These are phyloP conservation scores for Paspalum notatum DNA, from an alignment of 176 grass and related monocot genomes.

Conservation along the genomic window DNA sequence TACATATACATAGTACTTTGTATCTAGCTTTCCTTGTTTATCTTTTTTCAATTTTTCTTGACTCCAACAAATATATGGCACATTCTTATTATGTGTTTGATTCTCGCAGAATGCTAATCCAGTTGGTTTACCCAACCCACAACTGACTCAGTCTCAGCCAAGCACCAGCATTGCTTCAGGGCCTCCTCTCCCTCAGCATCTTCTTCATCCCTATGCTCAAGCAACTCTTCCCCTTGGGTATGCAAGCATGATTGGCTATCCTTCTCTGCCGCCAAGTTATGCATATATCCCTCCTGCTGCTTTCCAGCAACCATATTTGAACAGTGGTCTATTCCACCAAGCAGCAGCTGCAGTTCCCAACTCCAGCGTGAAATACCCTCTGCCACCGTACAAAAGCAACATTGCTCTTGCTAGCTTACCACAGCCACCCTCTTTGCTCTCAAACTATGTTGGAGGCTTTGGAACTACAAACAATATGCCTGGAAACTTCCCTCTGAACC, in stretches of 20 bases:
- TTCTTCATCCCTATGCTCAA: constrained; percentile 78
- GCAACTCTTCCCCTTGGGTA: constrained; percentile 71
- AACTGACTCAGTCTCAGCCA: constrained; percentile 55
- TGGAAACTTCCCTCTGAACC: constrained; percentile 64
- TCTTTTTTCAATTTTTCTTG: neutral
- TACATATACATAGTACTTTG: neutral
- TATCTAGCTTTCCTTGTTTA: neutral
- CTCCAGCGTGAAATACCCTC: constrained; percentile 62
- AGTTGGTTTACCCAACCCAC: constrained; percentile 58
- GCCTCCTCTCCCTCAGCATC: constrained; percentile 68
- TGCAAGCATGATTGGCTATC: constrained; percentile 76
- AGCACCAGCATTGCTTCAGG: constrained; percentile 53
- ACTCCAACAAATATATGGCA: neutral
- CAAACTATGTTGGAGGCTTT: constrained; percentile 60
- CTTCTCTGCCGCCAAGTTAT: constrained; percentile 69
- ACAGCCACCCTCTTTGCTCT: constrained; percentile 52
- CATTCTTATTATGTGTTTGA: constrained; percentile 22
- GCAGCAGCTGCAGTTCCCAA: constrained; percentile 55
- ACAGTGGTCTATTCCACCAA: constrained; percentile 68
- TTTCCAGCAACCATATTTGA: constrained; percentile 68
- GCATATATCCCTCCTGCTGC: constrained; percentile 65
- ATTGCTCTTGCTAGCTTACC: constrained; percentile 64
- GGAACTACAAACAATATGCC: constrained; percentile 64
- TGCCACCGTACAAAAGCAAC: constrained; percentile 77
- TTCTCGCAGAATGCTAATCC: constrained; percentile 57